Conservation (phyloP, 2,329 filamentous ascomycete species). For the Orbilia oligospora region DNA sequence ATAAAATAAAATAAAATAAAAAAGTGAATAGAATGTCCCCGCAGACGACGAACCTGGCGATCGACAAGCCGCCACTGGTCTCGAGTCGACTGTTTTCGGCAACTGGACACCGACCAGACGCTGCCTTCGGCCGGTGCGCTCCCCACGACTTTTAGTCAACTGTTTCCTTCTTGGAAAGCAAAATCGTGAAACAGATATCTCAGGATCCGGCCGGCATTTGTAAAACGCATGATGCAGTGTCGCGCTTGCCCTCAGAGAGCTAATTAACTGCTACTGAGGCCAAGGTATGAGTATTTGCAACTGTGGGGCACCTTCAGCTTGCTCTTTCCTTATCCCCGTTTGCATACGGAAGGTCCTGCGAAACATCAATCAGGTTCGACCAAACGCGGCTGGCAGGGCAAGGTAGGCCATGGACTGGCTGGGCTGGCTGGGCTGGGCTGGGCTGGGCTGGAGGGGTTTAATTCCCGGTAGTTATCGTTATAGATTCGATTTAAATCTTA, state of each 20-base stretch:
- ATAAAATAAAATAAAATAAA: no score
- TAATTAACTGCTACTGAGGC: no score
- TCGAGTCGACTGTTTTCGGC: constrained; percentile 55
- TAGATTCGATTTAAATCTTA: constrained; percentile 19
- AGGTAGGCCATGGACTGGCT: no score
- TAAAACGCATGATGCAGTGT: constrained; percentile 58
- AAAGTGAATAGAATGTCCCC: constrained; percentile 8
- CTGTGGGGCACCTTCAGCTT: constrained; percentile 32
- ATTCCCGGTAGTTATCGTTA: background rate
- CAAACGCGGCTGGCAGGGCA: no score
- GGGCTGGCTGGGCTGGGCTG: background rate
- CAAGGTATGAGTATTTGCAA: background rate
- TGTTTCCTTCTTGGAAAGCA: background rate
- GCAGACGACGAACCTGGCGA: constrained; percentile 28
- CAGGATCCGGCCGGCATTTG: constrained; percentile 26
- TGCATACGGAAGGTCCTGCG: constrained; percentile 59
- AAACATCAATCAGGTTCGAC: constrained; percentile 35
- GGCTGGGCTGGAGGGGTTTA: constrained; percentile 1
- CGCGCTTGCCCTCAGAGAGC: constrained; percentile 17
- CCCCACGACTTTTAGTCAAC: constrained; percentile 10
- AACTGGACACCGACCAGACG: constrained; percentile 45
- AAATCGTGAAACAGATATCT: constrained; percentile 49
- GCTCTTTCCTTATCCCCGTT: constrained; percentile 34
- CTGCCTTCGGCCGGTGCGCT: constrained; percentile 45
- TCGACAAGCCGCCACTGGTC: constrained; percentile 53